Evolutionary conservation across 257 asterid genomes (phyloP).

Genomic region (Coffea canephora): DNA sequence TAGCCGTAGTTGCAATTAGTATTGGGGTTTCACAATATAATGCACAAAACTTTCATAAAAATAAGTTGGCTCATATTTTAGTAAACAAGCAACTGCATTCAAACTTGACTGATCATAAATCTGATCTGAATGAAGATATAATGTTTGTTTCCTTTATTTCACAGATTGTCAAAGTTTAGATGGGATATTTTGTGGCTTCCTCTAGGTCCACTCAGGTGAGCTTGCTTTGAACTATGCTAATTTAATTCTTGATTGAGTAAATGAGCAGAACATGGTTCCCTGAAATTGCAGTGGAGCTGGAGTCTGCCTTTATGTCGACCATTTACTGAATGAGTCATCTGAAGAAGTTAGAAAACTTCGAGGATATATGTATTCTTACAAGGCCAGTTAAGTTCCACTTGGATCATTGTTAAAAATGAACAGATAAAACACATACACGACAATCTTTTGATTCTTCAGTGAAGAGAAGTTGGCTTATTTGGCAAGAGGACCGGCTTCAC

Average conservation of each 20-base stretch:
- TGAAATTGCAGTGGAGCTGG: constrained; percentile 56
- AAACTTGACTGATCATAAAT: neutral
- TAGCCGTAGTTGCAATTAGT: neutral
- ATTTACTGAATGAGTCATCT: constrained; percentile 63
- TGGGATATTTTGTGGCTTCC: constrained; percentile 93
- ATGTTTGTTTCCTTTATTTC: constrained; percentile 4
- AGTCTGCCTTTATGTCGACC: constrained; percentile 75
- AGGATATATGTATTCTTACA: constrained; percentile 78
- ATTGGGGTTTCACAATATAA: neutral
- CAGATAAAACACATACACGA: neutral
- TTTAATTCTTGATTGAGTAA: constrained; percentile 4
- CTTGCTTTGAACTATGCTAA: neutral
- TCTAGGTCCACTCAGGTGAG: constrained; percentile 72
- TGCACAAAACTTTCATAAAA: too few relatives aligned
- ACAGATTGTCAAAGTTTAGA: constrained; percentile 84
- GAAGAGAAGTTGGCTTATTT: neutral
- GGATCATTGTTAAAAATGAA: neutral
- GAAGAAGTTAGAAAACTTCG: constrained; percentile 85
- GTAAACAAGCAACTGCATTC: neutral
- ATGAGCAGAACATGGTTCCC: constrained; percentile 22
- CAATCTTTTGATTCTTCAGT: neutral
- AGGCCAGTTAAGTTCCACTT: constrained; percentile 47
- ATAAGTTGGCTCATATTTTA: neutral
- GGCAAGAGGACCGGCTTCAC: neutral
- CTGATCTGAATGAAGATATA: neutral